phyloP scores from a whole-genome alignment of 2,329 filamentous ascomycete genomes.

The Arachnopeziza araneosa region DNA sequence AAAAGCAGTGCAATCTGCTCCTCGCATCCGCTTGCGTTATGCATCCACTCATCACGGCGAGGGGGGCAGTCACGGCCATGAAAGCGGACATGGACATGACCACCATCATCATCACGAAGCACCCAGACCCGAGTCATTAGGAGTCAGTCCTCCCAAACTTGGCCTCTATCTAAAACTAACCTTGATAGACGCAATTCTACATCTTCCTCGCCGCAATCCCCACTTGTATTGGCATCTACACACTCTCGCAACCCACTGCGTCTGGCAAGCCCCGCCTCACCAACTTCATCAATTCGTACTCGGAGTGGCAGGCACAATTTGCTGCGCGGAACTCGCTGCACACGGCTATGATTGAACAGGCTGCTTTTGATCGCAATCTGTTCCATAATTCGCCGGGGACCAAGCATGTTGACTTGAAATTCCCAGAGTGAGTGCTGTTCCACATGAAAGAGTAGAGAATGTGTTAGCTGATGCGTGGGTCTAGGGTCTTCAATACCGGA shows the following conservation, averaged over 20 bases:
- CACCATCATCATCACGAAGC: constrained; percentile 31
- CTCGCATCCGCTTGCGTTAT: constrained; percentile 17
- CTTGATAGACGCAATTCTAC: constrained; percentile 41
- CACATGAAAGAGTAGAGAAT: background rate
- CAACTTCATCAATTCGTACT: constrained; percentile 49
- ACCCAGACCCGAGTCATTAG: constrained; percentile 43
- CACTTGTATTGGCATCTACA: constrained; percentile 38
- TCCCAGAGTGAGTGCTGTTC: constrained; percentile 54
- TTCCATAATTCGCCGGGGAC: constrained; percentile 44
- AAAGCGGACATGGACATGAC: constrained; percentile 15
- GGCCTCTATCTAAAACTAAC: constrained; percentile 12
- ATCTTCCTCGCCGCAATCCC: constrained; percentile 41
- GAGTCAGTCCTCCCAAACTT: constrained; percentile 36
- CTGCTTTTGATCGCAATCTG: constrained; percentile 55
- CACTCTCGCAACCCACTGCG: constrained; percentile 33
- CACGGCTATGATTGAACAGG: constrained; percentile 55
- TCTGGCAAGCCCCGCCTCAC: constrained; percentile 40
- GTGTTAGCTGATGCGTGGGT: constrained; percentile 1
- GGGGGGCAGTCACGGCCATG: constrained; percentile 17
- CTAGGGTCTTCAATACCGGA: constrained; percentile 58
- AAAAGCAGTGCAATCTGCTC: constrained; percentile 27
- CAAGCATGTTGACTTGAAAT: constrained; percentile 47
- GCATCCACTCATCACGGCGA: constrained; percentile 20
- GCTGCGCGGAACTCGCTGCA: constrained; percentile 54
- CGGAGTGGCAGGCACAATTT: constrained; percentile 45